A percentile compares a stretch with the other conserved stretches of the same genome.
Evolutionary conservation across 108 stramenopile genomes (phyloP).

Genomic region (Cyclotella kingstonii): DNA sequence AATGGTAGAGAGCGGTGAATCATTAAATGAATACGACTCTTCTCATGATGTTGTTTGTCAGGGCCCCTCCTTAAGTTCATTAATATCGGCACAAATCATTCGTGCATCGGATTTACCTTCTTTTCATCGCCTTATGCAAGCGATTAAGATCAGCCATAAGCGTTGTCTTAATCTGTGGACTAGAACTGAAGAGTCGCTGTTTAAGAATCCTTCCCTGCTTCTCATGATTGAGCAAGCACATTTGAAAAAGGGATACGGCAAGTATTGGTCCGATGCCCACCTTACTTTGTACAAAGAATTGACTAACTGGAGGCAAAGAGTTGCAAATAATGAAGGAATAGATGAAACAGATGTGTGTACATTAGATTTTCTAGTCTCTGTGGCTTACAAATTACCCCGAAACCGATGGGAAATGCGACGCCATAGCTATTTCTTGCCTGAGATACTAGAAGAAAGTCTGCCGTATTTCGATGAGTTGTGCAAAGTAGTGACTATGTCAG

Average conservation of each 20-base stretch:
- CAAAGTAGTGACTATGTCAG: conserved; percentile 11
- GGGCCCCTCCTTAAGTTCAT: no score
- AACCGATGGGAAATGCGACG: conserved; percentile 35
- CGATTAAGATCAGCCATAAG: conserved; percentile 62
- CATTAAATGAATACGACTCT: background rate
- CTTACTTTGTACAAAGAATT: conserved; percentile 55
- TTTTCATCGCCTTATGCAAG: conserved; percentile 57
- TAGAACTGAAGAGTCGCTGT: conserved; percentile 42
- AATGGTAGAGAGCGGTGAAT: conserved; percentile 11
- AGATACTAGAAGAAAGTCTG: conserved; percentile 26
- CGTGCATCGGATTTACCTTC: conserved; percentile 51
- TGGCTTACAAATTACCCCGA: conserved; percentile 54
- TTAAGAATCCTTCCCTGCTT: conserved; percentile 41
- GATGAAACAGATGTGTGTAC: conserved; percentile 53
- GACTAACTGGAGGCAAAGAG: conserved; percentile 50
- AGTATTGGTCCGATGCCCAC: conserved; percentile 55
- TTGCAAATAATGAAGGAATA: conserved; percentile 41
- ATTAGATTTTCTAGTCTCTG: conserved; percentile 56
- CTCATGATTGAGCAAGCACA: conserved; percentile 45
- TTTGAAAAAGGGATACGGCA: conserved; percentile 19
- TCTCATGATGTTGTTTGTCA: conserved; percentile 11
- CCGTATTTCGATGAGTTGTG: conserved; percentile 28
- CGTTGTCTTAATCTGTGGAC: conserved; percentile 65
- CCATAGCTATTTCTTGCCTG: conserved; percentile 43
- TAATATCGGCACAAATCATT: conserved; percentile 10